These are phyloP conservation scores for Hypoxylon subgilvum DNA, from an alignment of 495 filamentous ascomycete genomes.

Conservation along the genomic window DNA sequence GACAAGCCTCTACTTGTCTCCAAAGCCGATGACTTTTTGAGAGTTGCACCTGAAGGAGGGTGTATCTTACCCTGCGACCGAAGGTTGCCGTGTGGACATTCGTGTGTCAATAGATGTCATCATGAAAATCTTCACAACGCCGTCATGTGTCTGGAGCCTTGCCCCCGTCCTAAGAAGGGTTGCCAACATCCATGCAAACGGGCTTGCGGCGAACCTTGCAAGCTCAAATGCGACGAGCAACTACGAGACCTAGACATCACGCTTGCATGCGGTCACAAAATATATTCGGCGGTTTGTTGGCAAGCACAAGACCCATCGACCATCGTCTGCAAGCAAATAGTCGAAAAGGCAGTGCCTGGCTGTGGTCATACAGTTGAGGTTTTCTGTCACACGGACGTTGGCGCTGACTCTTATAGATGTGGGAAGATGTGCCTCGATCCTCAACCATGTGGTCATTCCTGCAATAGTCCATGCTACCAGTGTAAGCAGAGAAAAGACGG, in stretches of 20 bases:
- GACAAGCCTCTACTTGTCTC: conserved; percentile 62
- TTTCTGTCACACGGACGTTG: conserved; percentile 57
- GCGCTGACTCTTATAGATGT: conserved; percentile 52
- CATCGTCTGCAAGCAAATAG: conserved; percentile 42
- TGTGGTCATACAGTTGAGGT: conserved; percentile 63
- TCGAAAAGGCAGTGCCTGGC: conserved; percentile 52
- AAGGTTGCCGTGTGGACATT: conserved; percentile 73
- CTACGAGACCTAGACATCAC: conserved; percentile 46
- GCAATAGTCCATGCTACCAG: conserved; percentile 55
- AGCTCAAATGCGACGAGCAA: conserved; percentile 38
- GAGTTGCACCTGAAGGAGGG: conserved; percentile 72
- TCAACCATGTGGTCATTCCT: conserved; percentile 67
- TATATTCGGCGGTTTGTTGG: conserved; percentile 60
- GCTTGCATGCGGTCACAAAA: conserved; percentile 66
- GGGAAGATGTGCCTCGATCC: conserved; percentile 49
- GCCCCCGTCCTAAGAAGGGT: conserved; percentile 58
- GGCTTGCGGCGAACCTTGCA: conserved; percentile 61
- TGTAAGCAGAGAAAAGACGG: conserved; percentile 54
- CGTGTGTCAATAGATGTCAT: conserved; percentile 74
- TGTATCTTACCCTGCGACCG: conserved; percentile 65
- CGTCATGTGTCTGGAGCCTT: conserved; percentile 66
- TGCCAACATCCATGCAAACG: conserved; percentile 69
- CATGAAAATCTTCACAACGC: conserved; percentile 67
- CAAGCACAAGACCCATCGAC: conserved; percentile 34
- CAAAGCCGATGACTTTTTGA: conserved; percentile 66